Evolutionary conservation across 1,139 yeast genomes (phyloP).

Genomic region (Debaryomyces psychrophilus): DNA sequence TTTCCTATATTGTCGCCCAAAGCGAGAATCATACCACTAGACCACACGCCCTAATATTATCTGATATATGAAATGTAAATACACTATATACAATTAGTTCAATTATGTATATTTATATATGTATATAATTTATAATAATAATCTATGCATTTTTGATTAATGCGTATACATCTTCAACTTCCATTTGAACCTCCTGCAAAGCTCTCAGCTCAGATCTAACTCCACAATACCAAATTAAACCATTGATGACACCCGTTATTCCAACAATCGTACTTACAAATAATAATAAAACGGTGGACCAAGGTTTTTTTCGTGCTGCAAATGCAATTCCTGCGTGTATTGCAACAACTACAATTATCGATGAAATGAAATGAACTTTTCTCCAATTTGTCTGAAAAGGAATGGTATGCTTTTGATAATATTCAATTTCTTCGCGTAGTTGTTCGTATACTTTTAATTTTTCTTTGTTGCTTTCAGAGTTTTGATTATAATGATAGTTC

Average conservation of each 20-base stretch:
- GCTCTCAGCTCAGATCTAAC: constrained; percentile 81
- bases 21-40: constrained; percentile 31
- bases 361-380: constrained; percentile 60
- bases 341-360: constrained; percentile 53
- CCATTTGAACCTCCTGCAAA: constrained; percentile 65
- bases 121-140: background rate
- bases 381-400: constrained; percentile 69
- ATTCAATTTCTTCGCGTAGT: constrained; percentile 54
- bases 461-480: constrained; percentile 19
- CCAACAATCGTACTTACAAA: constrained; percentile 54
- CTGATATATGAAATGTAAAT: too few relatives aligned
- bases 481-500: constrained; percentile 10
- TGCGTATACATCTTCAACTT: constrained; percentile 49
- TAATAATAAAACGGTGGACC: constrained; percentile 63
- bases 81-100: too few relatives aligned
- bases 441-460: constrained; percentile 54
- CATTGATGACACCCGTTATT: constrained; percentile 72
- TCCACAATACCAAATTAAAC: constrained; percentile 76
- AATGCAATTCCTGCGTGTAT: constrained; percentile 63
- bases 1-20: constrained; percentile 20
- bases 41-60: constrained; percentile 24
- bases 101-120: background rate
- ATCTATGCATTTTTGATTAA: background rate
- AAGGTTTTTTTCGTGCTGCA: constrained; percentile 56
- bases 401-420: constrained; percentile 57